Evolutionary conservation across 2,329 filamentous ascomycete genomes (phyloP).

Genomic region (Magnaporthiopsis incrustans): DNA sequence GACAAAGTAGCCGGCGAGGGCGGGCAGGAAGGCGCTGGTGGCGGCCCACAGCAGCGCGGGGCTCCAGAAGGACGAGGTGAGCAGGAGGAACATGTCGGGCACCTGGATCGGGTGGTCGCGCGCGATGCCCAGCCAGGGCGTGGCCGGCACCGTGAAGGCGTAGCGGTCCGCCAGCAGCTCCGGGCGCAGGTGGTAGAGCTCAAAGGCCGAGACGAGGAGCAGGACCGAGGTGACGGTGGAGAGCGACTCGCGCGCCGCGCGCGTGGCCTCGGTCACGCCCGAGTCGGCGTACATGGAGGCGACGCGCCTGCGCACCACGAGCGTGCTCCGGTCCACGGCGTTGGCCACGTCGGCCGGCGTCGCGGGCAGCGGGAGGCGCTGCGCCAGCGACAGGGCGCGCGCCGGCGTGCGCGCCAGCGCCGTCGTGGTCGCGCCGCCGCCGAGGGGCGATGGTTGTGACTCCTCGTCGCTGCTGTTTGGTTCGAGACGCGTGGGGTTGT

Average conservation of each 20-base stretch:
- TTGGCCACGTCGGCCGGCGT: slow-evolving; percentile 72
- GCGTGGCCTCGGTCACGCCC: slow-evolving; percentile 57
- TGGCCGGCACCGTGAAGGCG: slow-evolving; percentile 62
- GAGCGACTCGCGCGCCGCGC: slow-evolving; percentile 59
- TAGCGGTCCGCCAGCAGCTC: slow-evolving; percentile 66
- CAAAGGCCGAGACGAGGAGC: slow-evolving; percentile 57
- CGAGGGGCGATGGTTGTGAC: slow-evolving; percentile 13
- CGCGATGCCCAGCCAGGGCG: slow-evolving; percentile 42
- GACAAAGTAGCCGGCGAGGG: slow-evolving; percentile 76
- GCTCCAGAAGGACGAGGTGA: slow-evolving; percentile 76
- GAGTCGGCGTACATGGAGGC: slow-evolving; percentile 56
- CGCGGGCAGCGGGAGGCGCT: slow-evolving; percentile 65
- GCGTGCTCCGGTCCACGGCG: slow-evolving; percentile 63
- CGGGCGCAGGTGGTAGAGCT: slow-evolving; percentile 60
- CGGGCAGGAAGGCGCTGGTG: slow-evolving; percentile 64
- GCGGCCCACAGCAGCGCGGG: slow-evolving; percentile 69
- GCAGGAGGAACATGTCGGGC: slow-evolving; percentile 72
- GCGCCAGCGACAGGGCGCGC: slow-evolving; percentile 44
- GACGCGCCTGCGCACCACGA: slow-evolving; percentile 59
- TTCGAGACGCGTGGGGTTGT: too few relatives aligned
- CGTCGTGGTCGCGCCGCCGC: slow-evolving; percentile 29
- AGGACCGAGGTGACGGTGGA: slow-evolving; percentile 69
- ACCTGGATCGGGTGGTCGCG: slow-evolving; percentile 55
- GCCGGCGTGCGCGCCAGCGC: slow-evolving; percentile 37
- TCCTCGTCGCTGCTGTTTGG: neutral